Evolutionary conservation across 2,329 filamentous ascomycete genomes (phyloP).

Genomic region (Botryotinia calthae): DNA sequence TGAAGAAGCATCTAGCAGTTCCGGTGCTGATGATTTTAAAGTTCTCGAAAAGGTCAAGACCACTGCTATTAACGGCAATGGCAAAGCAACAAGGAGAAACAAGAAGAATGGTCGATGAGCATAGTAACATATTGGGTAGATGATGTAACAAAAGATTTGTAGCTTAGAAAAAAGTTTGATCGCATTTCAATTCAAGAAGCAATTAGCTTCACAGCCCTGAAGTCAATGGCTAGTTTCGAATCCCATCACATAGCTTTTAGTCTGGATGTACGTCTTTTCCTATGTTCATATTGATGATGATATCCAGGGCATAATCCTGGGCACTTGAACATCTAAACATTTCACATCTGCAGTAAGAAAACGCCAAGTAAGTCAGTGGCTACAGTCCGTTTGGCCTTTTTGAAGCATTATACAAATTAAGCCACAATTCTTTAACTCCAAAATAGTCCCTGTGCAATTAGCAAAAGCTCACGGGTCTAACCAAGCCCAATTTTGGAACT

Average conservation of each 20-base stretch:
- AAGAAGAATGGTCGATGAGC: conserved; percentile 34
- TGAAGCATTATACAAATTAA: too few species aligned
- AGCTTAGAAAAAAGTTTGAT: conserved; percentile 23
- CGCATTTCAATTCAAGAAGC: not conserved
- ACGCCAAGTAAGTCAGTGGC: not conserved
- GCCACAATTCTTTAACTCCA: not conserved
- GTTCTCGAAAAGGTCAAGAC: conserved; percentile 53
- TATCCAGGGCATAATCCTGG: not conserved
- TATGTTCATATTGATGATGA: not conserved
- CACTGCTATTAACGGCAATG: conserved; percentile 33
- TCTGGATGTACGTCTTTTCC: not conserved
- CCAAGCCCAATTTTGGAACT: not conserved
- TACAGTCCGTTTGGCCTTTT: not conserved
- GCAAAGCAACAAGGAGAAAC: conserved; percentile 30
- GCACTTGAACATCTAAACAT: not conserved
- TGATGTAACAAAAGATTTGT: conserved; percentile 22
- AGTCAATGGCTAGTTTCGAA: not conserved
- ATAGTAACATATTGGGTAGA: not conserved
- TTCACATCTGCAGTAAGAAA: not conserved
- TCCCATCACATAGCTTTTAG: not conserved
- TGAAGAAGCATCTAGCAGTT: conserved; percentile 48
- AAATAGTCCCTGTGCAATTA: not conserved
- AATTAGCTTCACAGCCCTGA: not conserved
- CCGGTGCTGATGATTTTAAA: conserved; percentile 62
- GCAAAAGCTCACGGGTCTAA: too few species aligned